Evolutionary conservation across 352 stramenopile genomes (phyloP), one percentile per base, ranked within the genome.

Genomic region (Heterotrichella gracilis): DNA sequence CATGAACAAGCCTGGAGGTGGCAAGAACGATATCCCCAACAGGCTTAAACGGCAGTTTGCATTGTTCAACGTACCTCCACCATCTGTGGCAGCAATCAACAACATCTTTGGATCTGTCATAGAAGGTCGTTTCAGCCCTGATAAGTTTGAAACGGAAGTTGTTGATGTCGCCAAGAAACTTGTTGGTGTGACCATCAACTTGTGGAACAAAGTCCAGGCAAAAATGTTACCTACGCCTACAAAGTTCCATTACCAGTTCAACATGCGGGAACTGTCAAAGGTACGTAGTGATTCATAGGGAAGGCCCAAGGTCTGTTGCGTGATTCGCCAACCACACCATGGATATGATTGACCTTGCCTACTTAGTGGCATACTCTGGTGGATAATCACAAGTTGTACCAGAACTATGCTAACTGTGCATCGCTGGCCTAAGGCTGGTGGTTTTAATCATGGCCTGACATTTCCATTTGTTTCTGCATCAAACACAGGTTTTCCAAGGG

Each of bases 241-340:
- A 24, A 96, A 96, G 71, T 96, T 96, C 79, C 89, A 96, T 76
- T 96, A 97, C 78, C 90, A 96, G 64, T 97, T 97, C 79, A 97
- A 96, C 73, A 95, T 97, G 87, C 86, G 91, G 66, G 89, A 97
- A 68, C 81, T 96, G 25, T 93, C 83, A n/a, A n/a, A n/a, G n/a
- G n/a, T n/a, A n/a, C n/a, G n/a, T n/a, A n/a, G n/a, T n/a, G n/a
- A n/a, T n/a, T n/a, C n/a, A n/a, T n/a, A n/a, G n/a, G n/a, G n/a
- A n/a, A n/a, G n/a, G n/a, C n/a, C n/a, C n/a, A n/a, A n/a, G n/a
- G n/a, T n/a, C n/a, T n/a, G n/a, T n/a, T n/a, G n/a, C n/a, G n/a
- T n/a, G n/a, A n/a, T n/a, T n/a, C n/a, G n/a, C n/a, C n/a, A n/a
- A n/a, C n/a, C n/a, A n/a, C n/a, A n/a, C n/a, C n/a, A n/a, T n/a